Conservation (phyloP, 2,329 filamentous ascomycete genomes). For the Fusarium tanahbumbuense region DNA sequence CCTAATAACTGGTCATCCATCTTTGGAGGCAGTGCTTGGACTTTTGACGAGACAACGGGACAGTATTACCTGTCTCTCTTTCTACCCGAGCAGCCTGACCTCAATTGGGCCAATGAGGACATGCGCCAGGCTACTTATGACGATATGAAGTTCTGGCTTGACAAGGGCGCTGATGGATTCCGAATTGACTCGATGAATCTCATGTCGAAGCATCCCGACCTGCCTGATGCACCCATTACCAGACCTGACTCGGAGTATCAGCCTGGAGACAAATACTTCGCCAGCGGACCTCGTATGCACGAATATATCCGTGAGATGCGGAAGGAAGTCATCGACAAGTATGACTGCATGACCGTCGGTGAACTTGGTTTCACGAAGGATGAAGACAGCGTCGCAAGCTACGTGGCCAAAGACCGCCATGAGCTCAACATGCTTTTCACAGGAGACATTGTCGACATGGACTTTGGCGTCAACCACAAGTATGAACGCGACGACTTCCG, state of each 20-base stretch:
- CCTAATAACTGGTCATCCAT: conserved; percentile 59
- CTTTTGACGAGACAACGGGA: conserved; percentile 72
- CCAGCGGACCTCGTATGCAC: conserved; percentile 67
- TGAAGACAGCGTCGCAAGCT: conserved; percentile 57
- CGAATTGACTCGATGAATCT: conserved; percentile 75
- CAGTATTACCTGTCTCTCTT: conserved; percentile 83
- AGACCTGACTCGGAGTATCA: conserved; percentile 51
- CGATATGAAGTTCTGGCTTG: conserved; percentile 80
- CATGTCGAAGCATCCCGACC: conserved; percentile 69
- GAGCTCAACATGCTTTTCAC: conserved; percentile 48
- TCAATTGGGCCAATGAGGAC: conserved; percentile 80
- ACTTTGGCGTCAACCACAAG: conserved; percentile 49
- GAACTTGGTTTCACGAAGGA: conserved; percentile 50
- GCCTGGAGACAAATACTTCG: conserved; percentile 57
- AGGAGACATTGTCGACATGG: conserved; percentile 44
- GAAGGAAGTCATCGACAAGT: conserved; percentile 58
- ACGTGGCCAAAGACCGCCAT: conserved; percentile 59
- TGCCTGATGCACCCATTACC: conserved; percentile 62
- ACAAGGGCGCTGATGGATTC: conserved; percentile 76
- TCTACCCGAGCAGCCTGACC: conserved; percentile 76
- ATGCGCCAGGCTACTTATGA: conserved; percentile 74
- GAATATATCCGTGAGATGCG: conserved; percentile 42
- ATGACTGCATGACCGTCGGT: conserved; percentile 65
- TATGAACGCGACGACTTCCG: conserved; percentile 57
- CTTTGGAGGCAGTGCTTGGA: conserved; percentile 65